Percentiles rank a stretch among this genome's conserved stretches.
Conservation (phyloP, 2,329 filamentous ascomycete genomes). For the Pyrenochaeta sp. region DNA sequence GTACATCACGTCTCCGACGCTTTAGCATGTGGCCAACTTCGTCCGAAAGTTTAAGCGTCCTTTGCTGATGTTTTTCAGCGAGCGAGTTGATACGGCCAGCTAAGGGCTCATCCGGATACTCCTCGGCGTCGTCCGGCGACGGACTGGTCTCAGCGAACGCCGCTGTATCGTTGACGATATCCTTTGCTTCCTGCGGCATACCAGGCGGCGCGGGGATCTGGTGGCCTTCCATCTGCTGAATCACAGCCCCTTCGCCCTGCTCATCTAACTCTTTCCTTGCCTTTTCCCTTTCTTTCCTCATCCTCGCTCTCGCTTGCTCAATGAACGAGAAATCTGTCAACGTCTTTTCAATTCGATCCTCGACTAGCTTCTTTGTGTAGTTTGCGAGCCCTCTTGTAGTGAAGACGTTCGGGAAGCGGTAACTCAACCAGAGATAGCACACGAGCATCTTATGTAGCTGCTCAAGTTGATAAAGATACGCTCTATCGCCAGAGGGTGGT, state of each 20-base stretch:
- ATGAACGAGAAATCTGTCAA: slow-evolving; percentile 65
- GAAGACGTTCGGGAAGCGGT: slow-evolving; percentile 84
- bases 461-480: slow-evolving; percentile 76
- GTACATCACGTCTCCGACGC: background rate
- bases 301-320: slow-evolving; percentile 13
- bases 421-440: slow-evolving; percentile 92
- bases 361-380: slow-evolving; percentile 79
- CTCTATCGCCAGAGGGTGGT: slow-evolving; percentile 53
- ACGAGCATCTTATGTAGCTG: slow-evolving; percentile 81
- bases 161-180: slow-evolving; percentile 25
- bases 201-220: slow-evolving; percentile 11
- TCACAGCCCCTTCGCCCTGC: background rate
- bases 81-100: slow-evolving; percentile 5
- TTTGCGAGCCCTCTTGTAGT: slow-evolving; percentile 76
- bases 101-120: slow-evolving; percentile 26
- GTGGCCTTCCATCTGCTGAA: slow-evolving; percentile 2
- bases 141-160: slow-evolving; percentile 12
- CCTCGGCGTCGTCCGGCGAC: slow-evolving; percentile 19
- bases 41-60: slow-evolving; percentile 2
- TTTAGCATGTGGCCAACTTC: slow-evolving; percentile 8
- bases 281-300: slow-evolving; percentile 11
- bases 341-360: slow-evolving; percentile 74
- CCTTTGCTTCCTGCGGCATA: slow-evolving; percentile 18
- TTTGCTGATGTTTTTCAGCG: slow-evolving; percentile 1
- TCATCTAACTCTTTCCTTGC: slow-evolving; percentile 11